A percentile compares a stretch with the other conserved stretches of the same genome.
These are phyloP conservation scores for Mycotypha africana DNA, from an alignment of 371 early-diverging fungal species.

Conservation along the genomic window DNA sequence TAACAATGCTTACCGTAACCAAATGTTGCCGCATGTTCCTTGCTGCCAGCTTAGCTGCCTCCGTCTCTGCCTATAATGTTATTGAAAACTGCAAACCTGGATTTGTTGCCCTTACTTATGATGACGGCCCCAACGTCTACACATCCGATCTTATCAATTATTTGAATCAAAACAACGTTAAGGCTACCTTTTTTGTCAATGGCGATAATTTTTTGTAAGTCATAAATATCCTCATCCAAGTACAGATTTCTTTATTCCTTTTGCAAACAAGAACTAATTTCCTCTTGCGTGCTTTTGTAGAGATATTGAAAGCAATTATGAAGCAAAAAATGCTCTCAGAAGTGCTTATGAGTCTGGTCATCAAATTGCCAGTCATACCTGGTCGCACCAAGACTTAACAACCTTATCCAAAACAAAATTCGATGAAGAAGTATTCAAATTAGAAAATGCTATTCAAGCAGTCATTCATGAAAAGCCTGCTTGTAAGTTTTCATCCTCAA, in stretches of 20 bases:
- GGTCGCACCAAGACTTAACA: constrained; percentile 39
- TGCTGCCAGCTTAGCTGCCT: too few relatives aligned
- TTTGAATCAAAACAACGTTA: constrained; percentile 31
- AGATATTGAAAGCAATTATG: constrained; percentile 1
- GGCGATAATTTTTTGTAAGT: constrained; percentile 43
- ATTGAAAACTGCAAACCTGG: constrained; percentile 28
- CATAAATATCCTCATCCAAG: too few relatives aligned
- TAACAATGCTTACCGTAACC: too few relatives aligned
- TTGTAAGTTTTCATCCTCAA: constrained; percentile 18
- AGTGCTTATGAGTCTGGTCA: constrained; percentile 35
- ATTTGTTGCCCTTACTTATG: constrained; percentile 54
- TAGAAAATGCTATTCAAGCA: constrained; percentile 19
- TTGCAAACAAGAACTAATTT: background rate
- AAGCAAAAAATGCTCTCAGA: constrained; percentile 21
- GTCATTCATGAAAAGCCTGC: constrained; percentile 33
- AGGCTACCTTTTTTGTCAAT: constrained; percentile 59
- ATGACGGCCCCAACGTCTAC: constrained; percentile 48
- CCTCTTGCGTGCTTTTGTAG: background rate
- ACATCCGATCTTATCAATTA: constrained; percentile 34
- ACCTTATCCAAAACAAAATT: constrained; percentile 14
- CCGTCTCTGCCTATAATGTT: constrained; percentile 1
- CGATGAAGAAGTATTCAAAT: constrained; percentile 17
- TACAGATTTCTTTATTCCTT: background rate
- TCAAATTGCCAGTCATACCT: constrained; percentile 58
- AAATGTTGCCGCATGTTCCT: too few relatives aligned